phyloP scores from a whole-genome alignment of 2,329 filamentous ascomycete species.

The Lasiodiplodia gonubiensis region DNA sequence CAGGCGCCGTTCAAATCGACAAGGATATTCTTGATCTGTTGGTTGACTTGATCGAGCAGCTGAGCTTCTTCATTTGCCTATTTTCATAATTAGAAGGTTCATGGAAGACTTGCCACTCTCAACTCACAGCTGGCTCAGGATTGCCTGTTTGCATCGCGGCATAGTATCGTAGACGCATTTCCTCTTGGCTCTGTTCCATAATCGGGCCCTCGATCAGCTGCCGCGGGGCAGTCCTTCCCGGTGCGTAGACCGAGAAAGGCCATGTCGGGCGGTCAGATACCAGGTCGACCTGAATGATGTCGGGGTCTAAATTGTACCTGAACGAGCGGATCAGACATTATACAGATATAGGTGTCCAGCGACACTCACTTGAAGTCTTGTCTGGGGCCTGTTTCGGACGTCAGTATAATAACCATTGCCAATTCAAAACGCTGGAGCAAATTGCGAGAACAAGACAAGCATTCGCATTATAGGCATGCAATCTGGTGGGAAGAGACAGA shows the following conservation, averaged over 20 bases:
- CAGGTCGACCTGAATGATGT: slow-evolving; percentile 61
- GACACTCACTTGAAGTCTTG: slow-evolving; percentile 16
- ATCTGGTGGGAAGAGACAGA: not conserved
- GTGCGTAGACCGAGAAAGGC: slow-evolving; percentile 86
- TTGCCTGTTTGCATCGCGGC: slow-evolving; percentile 67
- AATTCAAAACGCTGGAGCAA: not conserved
- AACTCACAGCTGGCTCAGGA: slow-evolving; percentile 57
- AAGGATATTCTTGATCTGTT: slow-evolving; percentile 74
- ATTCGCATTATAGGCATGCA: not conserved
- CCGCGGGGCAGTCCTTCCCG: slow-evolving; percentile 74
- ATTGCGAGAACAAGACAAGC: not conserved
- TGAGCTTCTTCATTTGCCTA: slow-evolving; percentile 29
- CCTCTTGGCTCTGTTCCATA: slow-evolving; percentile 87
- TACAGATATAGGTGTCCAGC: too few relatives aligned
- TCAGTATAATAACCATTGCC: not conserved
- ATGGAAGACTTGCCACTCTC: too few relatives aligned
- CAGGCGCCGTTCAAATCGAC: slow-evolving; percentile 72
- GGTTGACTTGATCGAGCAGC: slow-evolving; percentile 32
- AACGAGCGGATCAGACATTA: not conserved
- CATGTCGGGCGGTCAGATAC: slow-evolving; percentile 76
- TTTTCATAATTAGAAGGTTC: not conserved
- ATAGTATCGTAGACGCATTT: slow-evolving; percentile 77
- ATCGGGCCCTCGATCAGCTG: slow-evolving; percentile 82
- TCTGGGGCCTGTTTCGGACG: slow-evolving; percentile 23
- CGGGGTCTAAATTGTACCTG: slow-evolving; percentile 30